Evolutionary conservation across 2,329 filamentous ascomycete species (phyloP), one percentile per base, ranked within the genome.

Genomic region (Aspergillus aculeatinus): DNA sequence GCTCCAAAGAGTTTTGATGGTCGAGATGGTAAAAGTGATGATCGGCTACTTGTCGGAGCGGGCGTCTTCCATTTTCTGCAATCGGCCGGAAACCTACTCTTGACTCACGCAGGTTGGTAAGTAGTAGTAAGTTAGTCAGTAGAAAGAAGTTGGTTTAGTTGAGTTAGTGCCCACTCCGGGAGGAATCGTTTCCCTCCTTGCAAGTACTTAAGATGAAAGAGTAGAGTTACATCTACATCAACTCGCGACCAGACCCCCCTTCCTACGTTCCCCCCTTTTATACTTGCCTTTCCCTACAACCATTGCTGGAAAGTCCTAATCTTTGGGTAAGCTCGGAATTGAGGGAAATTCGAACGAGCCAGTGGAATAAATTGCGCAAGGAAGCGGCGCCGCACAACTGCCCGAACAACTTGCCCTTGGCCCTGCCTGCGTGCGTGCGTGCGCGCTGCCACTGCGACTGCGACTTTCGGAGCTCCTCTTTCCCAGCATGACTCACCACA

Each of bases 381-480:
- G 19, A 47, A 25, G 39, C 11, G 39, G 31, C 31, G 29, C 39
- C 52, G 52, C 52, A 55, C 39, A 31, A 48, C 27, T 55, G 39
- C 53, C 42, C 42, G 39, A 47, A 47, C 31, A 44, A 44, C 39
- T 44, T 42, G 21, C 47, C 19, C 33, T 42, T 48, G 53, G 42
- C 14, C 29, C 55, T 62, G 27, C 27, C 27, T 61, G 56, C 58
- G 57, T 64, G 14, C 58, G 57, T 64, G 14, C 16, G 12, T 44
- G 39, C 39, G 39, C 33, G 16, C 39, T 44, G 39, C 39, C 12
- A 44, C 14, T 12, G 5, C 33, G 33, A 44, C 39, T 44, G 63
- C 65, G 64, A 68, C 61, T 60, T 61, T 66, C 64, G 65, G 65
- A 69, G 62, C 62, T 64, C 55, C 27, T 23, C 42, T 55, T 55